Evolutionary conservation across 768 basidiomycete species (phyloP), one percentile per base, ranked within the genome.

Genomic region (Thelephora ganbajun): DNA sequence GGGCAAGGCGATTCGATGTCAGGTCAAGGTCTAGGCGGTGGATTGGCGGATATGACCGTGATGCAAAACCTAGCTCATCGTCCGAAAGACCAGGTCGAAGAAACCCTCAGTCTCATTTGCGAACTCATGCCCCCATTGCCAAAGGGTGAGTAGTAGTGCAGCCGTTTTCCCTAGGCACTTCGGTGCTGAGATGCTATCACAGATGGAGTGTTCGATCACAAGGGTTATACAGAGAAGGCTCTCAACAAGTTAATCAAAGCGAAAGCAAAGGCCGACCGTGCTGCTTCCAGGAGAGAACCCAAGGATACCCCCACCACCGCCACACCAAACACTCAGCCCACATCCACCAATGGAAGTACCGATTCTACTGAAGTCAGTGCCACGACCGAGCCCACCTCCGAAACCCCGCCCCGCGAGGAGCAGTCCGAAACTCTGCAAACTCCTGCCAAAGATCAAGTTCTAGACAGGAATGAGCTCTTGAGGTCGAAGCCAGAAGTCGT

Each of bases 201-300:
- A 88, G 94, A 97, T 63, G 94, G 96, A 18, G 87, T 97, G 7
- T 98, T 98, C 63, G 93, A 98, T 60, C 79, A 88, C 56, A 90
- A 86, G 56, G 69, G 70, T 0, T 96, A 94, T 57, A 85, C 88
- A 0, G 93, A 96, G 65, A 93, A 90, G 58, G 76, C 83, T 3
- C 63, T 94, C 18, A 66, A 74, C 1, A 75, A 79, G 35, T 71
- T 91, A 72, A 62, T 82, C 33, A 90, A 89, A 62, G 80, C 83
- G 6, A 87, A 82, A 65, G 80, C 80, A 3, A 92, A 89, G 55
- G 82, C 86, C 1, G 86, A 89, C 23, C 74, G 83, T 44, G 78
- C 79, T 11, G 78, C 80, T 16, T 78, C 79, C 19, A 79, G 83
- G 41, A 22, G 18, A 11, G 12, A 16, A 18, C 9, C 16, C 14